A percentile compares a stretch with the other conserved stretches of the same genome.
Conservation (phyloP, 495 filamentous ascomycete genomes). For the Daldinia childiae region DNA sequence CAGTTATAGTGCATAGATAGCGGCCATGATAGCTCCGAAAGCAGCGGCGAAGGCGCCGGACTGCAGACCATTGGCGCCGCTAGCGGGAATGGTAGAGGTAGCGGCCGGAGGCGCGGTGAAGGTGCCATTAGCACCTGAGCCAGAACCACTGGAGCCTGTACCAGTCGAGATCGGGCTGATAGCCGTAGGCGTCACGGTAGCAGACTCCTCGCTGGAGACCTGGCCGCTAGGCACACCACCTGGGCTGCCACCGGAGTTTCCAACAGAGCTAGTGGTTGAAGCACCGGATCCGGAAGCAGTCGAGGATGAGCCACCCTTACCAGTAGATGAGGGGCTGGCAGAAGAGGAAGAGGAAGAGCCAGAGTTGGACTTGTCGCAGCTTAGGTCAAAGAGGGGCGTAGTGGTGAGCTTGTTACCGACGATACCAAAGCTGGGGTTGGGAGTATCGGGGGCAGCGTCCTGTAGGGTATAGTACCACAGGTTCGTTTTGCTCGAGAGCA, state of each 20-base stretch:
- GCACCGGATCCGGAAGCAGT: slow-evolving; percentile 29
- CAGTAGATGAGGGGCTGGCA: slow-evolving; percentile 17
- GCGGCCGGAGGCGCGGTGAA: slow-evolving; percentile 32
- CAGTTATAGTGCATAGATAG: slow-evolving; percentile 44
- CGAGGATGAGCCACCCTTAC: slow-evolving; percentile 21
- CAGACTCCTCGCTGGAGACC: slow-evolving; percentile 38
- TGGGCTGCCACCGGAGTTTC: slow-evolving; percentile 39
- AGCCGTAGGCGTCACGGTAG: slow-evolving; percentile 36
- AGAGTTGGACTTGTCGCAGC: slow-evolving; percentile 52
- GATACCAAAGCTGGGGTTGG: slow-evolving; percentile 76
- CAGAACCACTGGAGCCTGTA: slow-evolving; percentile 40
- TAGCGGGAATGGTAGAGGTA: slow-evolving; percentile 35
- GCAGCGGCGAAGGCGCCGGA: slow-evolving; percentile 43
- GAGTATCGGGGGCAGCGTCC: slow-evolving; percentile 65
- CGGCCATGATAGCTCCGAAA: slow-evolving; percentile 45
- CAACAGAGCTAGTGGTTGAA: slow-evolving; percentile 21
- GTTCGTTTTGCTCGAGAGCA: slow-evolving; percentile 70
- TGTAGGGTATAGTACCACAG: slow-evolving; percentile 82
- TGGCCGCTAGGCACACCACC: slow-evolving; percentile 33
- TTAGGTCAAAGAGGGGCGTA: slow-evolving; percentile 71
- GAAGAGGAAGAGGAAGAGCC: slow-evolving; percentile 34
- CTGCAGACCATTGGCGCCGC: slow-evolving; percentile 32
- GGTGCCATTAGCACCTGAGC: slow-evolving; percentile 40
- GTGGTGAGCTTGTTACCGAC: slow-evolving; percentile 55
- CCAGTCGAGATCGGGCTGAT: slow-evolving; percentile 30